These are phyloP conservation scores for Lathyrus aphaca DNA, from an alignment of 306 rosid genomes.

Conservation along the genomic window DNA sequence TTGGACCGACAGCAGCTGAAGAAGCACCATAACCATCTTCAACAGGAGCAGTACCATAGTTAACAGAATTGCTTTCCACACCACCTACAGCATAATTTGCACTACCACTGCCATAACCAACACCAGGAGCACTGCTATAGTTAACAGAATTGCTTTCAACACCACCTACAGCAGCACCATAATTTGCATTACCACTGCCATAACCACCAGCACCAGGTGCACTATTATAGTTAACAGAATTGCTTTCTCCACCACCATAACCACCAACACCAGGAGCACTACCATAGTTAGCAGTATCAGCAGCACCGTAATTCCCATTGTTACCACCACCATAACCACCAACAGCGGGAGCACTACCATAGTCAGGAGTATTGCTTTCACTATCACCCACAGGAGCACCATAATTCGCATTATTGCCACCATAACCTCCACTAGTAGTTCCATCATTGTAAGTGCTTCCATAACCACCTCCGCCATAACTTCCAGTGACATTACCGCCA, in stretches of 20 bases:
- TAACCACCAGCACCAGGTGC: background rate
- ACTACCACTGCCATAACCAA: background rate
- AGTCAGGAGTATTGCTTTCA: background rate
- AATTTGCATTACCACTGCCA: background rate
- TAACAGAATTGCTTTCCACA: background rate
- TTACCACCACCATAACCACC: conserved; percentile 12
- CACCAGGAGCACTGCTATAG: conserved; percentile 4
- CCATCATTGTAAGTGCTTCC: conserved; percentile 33
- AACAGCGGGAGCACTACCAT: background rate
- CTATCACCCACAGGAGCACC: background rate
- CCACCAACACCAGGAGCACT: background rate
- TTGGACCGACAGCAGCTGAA: conserved; percentile 22
- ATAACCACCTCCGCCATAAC: conserved; percentile 34
- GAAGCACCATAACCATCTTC: conserved; percentile 16
- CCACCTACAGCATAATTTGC: conserved; percentile 32
- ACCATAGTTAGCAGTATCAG: background rate
- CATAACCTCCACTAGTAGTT: conserved; percentile 35
- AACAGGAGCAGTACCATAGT: conserved; percentile 7
- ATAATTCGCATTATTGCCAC: conserved; percentile 9
- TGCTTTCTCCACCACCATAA: background rate
- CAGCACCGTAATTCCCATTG: background rate
- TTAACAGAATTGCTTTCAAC: conserved; percentile 1
- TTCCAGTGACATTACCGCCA: conserved; percentile 18
- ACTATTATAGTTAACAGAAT: background rate
- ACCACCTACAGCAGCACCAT: conserved; percentile 33